Conservation (phyloP, 1,284 basidiomycete species). For the Ganoderma leucocontextum region DNA sequence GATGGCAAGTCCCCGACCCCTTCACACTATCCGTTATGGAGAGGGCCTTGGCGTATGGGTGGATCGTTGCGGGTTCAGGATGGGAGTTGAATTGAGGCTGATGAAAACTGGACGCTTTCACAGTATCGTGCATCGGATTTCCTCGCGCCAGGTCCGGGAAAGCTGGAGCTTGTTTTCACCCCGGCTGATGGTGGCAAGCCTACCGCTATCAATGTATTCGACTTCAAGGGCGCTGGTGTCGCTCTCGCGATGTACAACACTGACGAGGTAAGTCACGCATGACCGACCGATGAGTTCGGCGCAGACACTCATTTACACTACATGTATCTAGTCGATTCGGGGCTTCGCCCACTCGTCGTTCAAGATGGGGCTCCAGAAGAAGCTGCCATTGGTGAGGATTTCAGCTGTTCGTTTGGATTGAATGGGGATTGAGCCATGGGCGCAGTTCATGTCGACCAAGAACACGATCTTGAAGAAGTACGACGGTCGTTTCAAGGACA, state of each 20-base stretch:
- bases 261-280: slow-evolving; percentile 84
- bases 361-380: slow-evolving; percentile 98
- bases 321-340: slow-evolving; percentile 68
- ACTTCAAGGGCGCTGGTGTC: slow-evolving; percentile 90
- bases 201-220: slow-evolving; percentile 83
- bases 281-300: no score
- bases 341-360: slow-evolving; percentile 98
- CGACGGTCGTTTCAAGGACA: slow-evolving; percentile 98
- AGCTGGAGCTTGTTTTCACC: slow-evolving; percentile 88
- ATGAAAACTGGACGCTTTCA: neutral
- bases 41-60: neutral
- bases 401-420: neutral
- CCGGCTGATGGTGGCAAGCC: slow-evolving; percentile 75
- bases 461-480: slow-evolving; percentile 97
- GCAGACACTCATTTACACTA: neutral
- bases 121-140: slow-evolving; percentile 93
- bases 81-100: neutral
- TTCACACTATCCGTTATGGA: no score
- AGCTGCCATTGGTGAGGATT: slow-evolving; percentile 81
- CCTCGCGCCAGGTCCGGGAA: slow-evolving; percentile 87
- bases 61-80: neutral
- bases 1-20: no score
- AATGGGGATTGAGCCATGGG: neutral
- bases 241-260: slow-evolving; percentile 97
- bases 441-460: slow-evolving; percentile 96